Conservation (phyloP, 169 alveolate genomes). For the Plasmodium fragile region DNA sequence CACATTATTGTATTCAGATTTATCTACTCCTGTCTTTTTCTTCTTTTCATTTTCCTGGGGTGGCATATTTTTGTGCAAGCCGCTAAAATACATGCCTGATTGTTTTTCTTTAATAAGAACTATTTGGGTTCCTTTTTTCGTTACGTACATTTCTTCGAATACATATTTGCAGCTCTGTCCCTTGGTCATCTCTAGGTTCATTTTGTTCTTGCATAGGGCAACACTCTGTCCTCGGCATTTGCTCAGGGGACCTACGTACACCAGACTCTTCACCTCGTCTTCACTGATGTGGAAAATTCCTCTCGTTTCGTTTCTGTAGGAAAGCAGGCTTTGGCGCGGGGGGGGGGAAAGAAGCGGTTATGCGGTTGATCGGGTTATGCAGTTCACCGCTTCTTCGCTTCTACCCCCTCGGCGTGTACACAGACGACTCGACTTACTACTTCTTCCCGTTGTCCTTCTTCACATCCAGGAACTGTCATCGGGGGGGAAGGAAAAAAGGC, state of each 20-base stretch:
- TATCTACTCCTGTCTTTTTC: slow-evolving; percentile 40
- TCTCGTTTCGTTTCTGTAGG: slow-evolving; percentile 50
- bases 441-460: slow-evolving; percentile 1
- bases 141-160: slow-evolving; percentile 55
- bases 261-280: slow-evolving; percentile 26
- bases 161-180: slow-evolving; percentile 1
- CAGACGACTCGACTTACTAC: slow-evolving; percentile 12
- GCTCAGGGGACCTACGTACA: slow-evolving; percentile 45
- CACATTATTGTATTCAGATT: slow-evolving; percentile 21
- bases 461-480: slow-evolving; percentile 31
- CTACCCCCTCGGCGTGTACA: neutral
- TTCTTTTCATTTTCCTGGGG: slow-evolving; percentile 27
- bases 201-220: neutral
- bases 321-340: slow-evolving; percentile 3
- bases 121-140: slow-evolving; percentile 59
- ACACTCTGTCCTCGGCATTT: slow-evolving; percentile 30
- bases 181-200: slow-evolving; percentile 11
- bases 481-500: neutral
- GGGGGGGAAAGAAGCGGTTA: neutral
- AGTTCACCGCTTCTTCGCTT: neutral
- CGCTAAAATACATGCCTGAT: slow-evolving; percentile 54
- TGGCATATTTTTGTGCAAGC: slow-evolving; percentile 11
- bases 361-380: neutral
- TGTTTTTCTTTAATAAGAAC: slow-evolving; percentile 44
- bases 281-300: slow-evolving; percentile 34